Evolutionary conservation across 768 basidiomycete species (phyloP), one percentile per base, ranked within the genome.

Genomic region (Pleurotus pulmonarius): DNA sequence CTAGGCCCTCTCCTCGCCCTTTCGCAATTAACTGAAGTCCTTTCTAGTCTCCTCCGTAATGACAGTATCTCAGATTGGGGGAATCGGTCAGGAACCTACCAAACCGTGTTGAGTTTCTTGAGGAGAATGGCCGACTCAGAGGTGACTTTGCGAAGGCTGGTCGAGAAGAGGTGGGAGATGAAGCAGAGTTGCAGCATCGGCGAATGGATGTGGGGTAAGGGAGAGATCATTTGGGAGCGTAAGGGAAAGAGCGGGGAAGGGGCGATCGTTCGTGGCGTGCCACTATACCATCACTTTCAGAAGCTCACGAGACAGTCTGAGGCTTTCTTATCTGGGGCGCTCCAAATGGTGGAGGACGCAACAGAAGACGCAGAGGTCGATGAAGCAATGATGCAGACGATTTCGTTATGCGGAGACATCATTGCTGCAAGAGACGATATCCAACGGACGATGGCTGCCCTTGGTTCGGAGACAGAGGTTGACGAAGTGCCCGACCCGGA

Each of bases 11-110:
- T 83, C 41, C 64, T 82, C 11, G 65, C 69, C 25, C 62, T 76
- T 12, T 83, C 81, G 3, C 74, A 78, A 56, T 60, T 83, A 13
- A 77, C 82, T 2, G 74, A 75, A 20, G 60, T 79, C 5, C 70
- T 83, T 20, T 75, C 67, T 3, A 65, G 61, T 25, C 71, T 83
- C 7, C 69, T 83, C n/a, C 70, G 82, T 12, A 84, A 84, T 61
- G 83, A 83, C 64, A 79, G 79, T 0, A 75, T 83, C 4, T 75
- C 70, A 2, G 82, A 83, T 59, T 83, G 82, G 82, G 74, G 72
- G 25, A 61, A 71, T 0, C 75, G 81, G 15, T 73, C 69, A 53
- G 71, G 75, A 22, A 69, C 74, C 13, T 83, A 83, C 62, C 68
- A 80, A 48, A 74, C 77, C 3, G 78, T 80, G 76, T 65, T 83